Conservation (phyloP, 2,329 filamentous ascomycete species). For the Scedosporium dehoogii region DNA sequence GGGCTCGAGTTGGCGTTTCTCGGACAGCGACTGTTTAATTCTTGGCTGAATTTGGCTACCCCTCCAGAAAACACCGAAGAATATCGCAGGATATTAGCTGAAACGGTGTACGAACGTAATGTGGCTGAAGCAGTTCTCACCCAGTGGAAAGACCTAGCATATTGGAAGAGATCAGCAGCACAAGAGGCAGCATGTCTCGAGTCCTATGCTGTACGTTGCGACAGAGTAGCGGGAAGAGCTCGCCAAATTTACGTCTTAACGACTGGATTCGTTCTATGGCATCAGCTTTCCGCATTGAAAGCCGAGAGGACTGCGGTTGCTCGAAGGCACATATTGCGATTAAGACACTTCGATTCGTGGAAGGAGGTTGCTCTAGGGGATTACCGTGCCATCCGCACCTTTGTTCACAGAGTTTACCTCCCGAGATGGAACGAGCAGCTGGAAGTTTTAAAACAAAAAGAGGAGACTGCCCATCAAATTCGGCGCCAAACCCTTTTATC, state of each 20-base stretch:
- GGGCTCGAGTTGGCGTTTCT: background rate
- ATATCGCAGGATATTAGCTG: background rate
- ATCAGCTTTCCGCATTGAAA: background rate
- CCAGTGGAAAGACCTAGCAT: background rate
- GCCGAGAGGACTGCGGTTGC: background rate
- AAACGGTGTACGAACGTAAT: background rate
- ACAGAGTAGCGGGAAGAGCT: background rate
- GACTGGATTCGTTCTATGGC: background rate
- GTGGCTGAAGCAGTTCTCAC: background rate
- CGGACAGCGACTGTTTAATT: background rate
- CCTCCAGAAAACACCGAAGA: background rate
- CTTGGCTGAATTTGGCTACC: background rate
- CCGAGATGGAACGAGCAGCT: background rate
- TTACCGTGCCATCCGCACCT: background rate
- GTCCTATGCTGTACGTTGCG: background rate
- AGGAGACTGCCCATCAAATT: background rate
- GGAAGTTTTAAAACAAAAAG: background rate
- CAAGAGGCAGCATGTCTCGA: background rate
- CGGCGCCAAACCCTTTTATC: background rate
- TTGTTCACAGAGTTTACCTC: background rate
- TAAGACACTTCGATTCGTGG: conserved; percentile 1
- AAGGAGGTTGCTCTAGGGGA: background rate
- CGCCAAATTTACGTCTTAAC: background rate
- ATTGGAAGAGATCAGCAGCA: background rate
- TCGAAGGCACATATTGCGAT: background rate